phyloP scores from a whole-genome alignment of 164 flowering plant genomes.

The Tinospora cordifolia region DNA sequence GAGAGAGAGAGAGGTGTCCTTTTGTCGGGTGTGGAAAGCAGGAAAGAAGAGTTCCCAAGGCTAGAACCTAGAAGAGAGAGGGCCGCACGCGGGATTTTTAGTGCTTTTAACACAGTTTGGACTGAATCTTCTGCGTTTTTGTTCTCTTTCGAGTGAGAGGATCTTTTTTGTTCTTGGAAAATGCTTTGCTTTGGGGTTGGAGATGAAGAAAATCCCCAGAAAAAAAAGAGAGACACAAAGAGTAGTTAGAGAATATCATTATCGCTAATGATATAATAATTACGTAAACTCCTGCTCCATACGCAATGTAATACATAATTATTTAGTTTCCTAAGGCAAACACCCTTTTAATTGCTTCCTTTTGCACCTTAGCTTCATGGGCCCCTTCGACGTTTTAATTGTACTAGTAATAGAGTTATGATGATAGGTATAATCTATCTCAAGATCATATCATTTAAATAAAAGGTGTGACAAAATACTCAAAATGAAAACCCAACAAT shows the following conservation, averaged over 20 bases:
- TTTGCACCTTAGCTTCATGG: too few species aligned
- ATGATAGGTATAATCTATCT: too few species aligned
- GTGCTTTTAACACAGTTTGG: background rate
- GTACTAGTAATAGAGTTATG: too few species aligned
- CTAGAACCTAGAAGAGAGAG: background rate
- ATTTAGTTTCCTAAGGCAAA: too few species aligned
- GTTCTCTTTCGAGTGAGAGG: background rate
- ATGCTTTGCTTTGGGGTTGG: background rate
- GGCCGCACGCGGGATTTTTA: conserved; percentile 3
- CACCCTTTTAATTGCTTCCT: too few species aligned
- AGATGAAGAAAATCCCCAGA: background rate
- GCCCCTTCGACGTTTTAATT: too few species aligned
- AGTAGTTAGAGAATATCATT: background rate
- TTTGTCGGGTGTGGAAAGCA: background rate
- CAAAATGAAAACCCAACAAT: too few species aligned
- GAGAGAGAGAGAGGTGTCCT: background rate
- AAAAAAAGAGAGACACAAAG: background rate
- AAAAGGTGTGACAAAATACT: too few species aligned
- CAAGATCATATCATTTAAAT: too few species aligned
- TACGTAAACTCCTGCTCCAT: too few species aligned
- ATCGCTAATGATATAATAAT: background rate
- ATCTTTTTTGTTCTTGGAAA: background rate
- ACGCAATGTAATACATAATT: too few species aligned
- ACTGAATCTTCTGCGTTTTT: background rate
- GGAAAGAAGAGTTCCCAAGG: background rate